These are phyloP conservation scores for Ballota nigra DNA, from an alignment of 257 asterid species.

Conservation along the genomic window DNA sequence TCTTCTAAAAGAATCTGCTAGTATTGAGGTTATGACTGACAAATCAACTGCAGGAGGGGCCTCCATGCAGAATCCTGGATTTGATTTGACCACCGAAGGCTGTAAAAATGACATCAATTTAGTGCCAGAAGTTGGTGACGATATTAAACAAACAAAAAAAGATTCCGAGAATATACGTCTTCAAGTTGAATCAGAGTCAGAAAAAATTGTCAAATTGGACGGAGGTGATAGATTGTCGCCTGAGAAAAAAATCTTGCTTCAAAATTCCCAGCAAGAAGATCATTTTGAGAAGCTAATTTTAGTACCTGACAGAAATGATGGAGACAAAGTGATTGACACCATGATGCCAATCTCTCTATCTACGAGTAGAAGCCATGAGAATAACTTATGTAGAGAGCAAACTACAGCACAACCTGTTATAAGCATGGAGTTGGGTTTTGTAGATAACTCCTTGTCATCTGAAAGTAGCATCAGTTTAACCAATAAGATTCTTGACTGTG, in stretches of 20 bases:
- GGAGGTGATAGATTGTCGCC: conserved; percentile 30
- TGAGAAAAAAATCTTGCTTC: conserved; percentile 27
- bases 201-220: conserved; percentile 16
- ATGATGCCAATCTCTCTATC: conserved; percentile 20
- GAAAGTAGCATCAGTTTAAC: conserved; percentile 24
- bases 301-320: conserved; percentile 27
- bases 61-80: conserved; percentile 30
- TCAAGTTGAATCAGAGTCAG: conserved; percentile 29
- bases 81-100: conserved; percentile 23
- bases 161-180: conserved; percentile 14
- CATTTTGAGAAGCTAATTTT: conserved; percentile 22
- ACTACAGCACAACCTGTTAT: conserved; percentile 19
- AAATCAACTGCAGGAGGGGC: conserved; percentile 23
- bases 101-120: conserved; percentile 23
- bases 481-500: conserved; percentile 21
- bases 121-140: conserved; percentile 29
- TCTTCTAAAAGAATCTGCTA: conserved; percentile 26
- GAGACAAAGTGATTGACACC: conserved; percentile 23
- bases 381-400: conserved; percentile 19
- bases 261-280: conserved; percentile 29
- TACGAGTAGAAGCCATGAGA: conserved; percentile 13
- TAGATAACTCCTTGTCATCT: conserved; percentile 23
- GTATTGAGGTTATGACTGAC: conserved; percentile 23
- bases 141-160: conserved; percentile 18
- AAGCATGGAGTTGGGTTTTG: conserved; percentile 16